Evolutionary conservation across 768 basidiomycete genomes (phyloP).

Genomic region (Chiua virens): DNA sequence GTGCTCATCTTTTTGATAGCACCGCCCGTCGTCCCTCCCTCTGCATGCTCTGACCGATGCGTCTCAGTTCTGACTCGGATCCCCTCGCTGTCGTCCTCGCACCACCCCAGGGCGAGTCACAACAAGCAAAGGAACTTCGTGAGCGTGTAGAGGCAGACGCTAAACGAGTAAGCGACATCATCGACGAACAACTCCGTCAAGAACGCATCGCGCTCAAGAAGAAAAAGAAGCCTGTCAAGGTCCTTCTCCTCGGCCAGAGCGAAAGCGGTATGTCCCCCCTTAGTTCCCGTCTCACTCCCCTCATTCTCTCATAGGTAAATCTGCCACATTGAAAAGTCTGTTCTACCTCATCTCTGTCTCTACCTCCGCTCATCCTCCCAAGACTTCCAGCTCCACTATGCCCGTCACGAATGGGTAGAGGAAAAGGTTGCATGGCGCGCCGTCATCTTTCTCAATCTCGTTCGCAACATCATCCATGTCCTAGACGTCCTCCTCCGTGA

Average conservation of each 20-base stretch:
- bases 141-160: conserved; percentile 65
- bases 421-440: conserved; percentile 71
- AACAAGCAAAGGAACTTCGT: conserved; percentile 52
- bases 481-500: conserved; percentile 58
- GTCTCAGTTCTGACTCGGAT: conserved; percentile 48
- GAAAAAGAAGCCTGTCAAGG: conserved; percentile 68
- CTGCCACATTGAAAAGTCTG: conserved; percentile 75
- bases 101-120: conserved; percentile 66
- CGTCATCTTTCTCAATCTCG: conserved; percentile 78
- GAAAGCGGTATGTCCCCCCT: conserved; percentile 51
- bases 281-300: not conserved
- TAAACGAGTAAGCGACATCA: conserved; percentile 63
- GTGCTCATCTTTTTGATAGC: not conserved
- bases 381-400: conserved; percentile 79
- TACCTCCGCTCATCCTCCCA: not conserved
- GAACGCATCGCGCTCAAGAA: conserved; percentile 59
- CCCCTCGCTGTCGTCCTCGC: conserved; percentile 59
- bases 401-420: conserved; percentile 65
- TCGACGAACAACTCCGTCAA: conserved; percentile 69
- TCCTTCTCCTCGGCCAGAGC: conserved; percentile 74
- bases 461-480: conserved; percentile 68
- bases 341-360: not conserved
- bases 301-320: conserved; percentile 47
- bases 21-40: not conserved
- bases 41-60: conserved; percentile 17